Percentiles rank a stretch among this genome's conserved stretches.
phyloP scores from a whole-genome alignment of 2,329 filamentous ascomycete genomes.

The Diplodia sapinea region DNA sequence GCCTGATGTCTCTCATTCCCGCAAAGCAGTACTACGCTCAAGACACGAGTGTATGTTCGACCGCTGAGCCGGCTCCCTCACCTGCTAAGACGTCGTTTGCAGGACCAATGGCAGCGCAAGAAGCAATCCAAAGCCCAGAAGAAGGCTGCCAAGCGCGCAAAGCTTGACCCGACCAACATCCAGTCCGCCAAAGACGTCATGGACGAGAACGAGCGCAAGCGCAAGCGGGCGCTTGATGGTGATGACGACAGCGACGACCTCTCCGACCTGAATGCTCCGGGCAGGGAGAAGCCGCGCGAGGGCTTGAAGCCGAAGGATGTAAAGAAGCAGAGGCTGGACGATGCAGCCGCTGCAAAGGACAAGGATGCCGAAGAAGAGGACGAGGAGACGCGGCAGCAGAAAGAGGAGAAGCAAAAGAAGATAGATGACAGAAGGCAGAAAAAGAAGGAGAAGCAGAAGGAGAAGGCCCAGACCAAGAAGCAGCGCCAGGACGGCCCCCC shows the following conservation, averaged over 20 bases:
- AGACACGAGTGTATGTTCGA: slow-evolving; percentile 75
- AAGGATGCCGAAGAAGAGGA: slow-evolving; percentile 33
- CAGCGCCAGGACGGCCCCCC: slow-evolving; percentile 36
- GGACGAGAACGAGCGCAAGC: slow-evolving; percentile 81
- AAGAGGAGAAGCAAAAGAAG: slow-evolving; percentile 54
- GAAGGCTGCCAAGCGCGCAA: slow-evolving; percentile 79
- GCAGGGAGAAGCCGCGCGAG: slow-evolving; percentile 47
- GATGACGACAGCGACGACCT: slow-evolving; percentile 48
- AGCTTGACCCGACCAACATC: slow-evolving; percentile 87
- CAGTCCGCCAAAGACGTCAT: slow-evolving; percentile 93
- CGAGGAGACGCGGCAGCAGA: slow-evolving; percentile 51
- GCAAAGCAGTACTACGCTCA: slow-evolving; percentile 90
- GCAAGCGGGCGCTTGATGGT: slow-evolving; percentile 71
- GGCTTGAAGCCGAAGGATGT: slow-evolving; percentile 44
- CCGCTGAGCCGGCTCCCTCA: slow-evolving; percentile 15
- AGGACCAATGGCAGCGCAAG: slow-evolving; percentile 94
- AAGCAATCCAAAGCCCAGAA: slow-evolving; percentile 95
- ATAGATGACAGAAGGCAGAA: slow-evolving; percentile 49
- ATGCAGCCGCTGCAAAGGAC: slow-evolving; percentile 35
- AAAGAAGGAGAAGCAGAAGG: slow-evolving; percentile 45
- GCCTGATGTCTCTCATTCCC: slow-evolving; percentile 83
- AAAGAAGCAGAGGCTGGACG: slow-evolving; percentile 52
- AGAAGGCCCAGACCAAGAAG: slow-evolving; percentile 40
- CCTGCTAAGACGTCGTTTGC: slow-evolving; percentile 32
- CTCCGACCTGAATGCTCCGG: slow-evolving; percentile 44